Base-by-base conservation (phyloP, 2,329 filamentous ascomycete species). In the Pyrenochaeta sp. region DNA sequence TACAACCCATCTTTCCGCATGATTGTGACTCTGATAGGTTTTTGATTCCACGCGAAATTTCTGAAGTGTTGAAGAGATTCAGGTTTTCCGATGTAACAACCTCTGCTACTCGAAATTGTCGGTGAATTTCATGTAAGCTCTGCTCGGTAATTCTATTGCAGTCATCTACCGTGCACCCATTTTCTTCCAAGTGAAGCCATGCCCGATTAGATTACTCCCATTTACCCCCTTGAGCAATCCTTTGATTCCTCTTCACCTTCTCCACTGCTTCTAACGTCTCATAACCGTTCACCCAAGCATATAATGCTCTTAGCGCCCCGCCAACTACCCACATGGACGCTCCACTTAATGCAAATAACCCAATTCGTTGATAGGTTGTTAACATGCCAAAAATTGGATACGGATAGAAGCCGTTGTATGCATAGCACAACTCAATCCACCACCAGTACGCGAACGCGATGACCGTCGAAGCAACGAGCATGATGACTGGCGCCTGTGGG, bases 341-440 rank as follows among this genome's bases (percentile, higher is more conserved):
- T 1, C 89, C 90, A 28, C 88, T 88, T 13, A 82, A 73, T 1
- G 77, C 78, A 57, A 95, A 96, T 7, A 96, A 75, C 0, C 81
- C 72, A 7, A 85, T 74, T 14, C 92, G 81, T 62, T 90, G 85
- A 35, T 74, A 65, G 0, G 84, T 87, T 35, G 77, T 79, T 28
- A 95, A 74, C 30, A 88, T 67, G 7, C 78, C 85, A 53, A 96
- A 93, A 18, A 96, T 80, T 1, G 92, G 91, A 69, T 96, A 96
- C 0, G 91, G 90, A 58, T 96, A 95, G 57, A 79, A 85, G 40
- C 85, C 83, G 58, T 90, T 90, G 46, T 81, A 75, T 30, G 76
- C 77, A 58, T 82, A 88, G 72, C 87, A 90, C 17, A 83, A 77
- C 69, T 91, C 87, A 17, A 90, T 81, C 88, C 88, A 92, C 52